Percentiles rank a stretch among this genome's conserved stretches.
These are phyloP conservation scores for Anisodus acutangulus DNA, from an alignment of 257 asterid species.

Conservation along the genomic window DNA sequence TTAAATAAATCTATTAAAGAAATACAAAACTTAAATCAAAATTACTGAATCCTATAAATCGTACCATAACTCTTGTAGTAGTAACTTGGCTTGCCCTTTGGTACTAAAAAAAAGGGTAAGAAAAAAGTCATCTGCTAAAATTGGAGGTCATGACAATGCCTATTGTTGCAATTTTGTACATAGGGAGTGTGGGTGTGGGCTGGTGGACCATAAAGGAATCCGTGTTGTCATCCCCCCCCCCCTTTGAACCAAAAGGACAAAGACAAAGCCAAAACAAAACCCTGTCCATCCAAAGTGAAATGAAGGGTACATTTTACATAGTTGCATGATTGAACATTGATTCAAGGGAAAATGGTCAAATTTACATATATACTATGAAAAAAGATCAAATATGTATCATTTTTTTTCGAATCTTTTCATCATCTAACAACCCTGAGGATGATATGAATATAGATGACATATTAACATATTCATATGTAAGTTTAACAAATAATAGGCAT, in stretches of 20 bases:
- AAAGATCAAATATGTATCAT: too few relatives aligned
- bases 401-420: too few relatives aligned
- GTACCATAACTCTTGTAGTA: too few relatives aligned
- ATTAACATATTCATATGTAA: too few relatives aligned
- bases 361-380: too few relatives aligned
- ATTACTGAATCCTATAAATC: not conserved
- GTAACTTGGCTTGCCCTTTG: not conserved
- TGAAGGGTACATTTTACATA: slow-evolving; percentile 12
- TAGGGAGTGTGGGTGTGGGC: not conserved
- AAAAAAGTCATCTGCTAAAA: not conserved
- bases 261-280: slow-evolving; percentile 20
- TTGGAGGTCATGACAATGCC: not conserved
- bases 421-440: too few relatives aligned
- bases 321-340: slow-evolving; percentile 32
- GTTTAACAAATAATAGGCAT: too few relatives aligned
- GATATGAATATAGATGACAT: too few relatives aligned
- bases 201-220: slow-evolving; percentile 9
- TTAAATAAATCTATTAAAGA: too few relatives aligned
- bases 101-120: not conserved
- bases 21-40: not conserved
- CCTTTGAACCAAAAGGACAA: slow-evolving; percentile 5
- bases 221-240: slow-evolving; percentile 2
- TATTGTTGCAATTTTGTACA: not conserved
- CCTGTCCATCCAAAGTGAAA: slow-evolving; percentile 36
- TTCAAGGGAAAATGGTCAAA: not conserved